phyloP scores from a whole-genome alignment of 129 eudicot species.

The Saussurea involucrata region DNA sequence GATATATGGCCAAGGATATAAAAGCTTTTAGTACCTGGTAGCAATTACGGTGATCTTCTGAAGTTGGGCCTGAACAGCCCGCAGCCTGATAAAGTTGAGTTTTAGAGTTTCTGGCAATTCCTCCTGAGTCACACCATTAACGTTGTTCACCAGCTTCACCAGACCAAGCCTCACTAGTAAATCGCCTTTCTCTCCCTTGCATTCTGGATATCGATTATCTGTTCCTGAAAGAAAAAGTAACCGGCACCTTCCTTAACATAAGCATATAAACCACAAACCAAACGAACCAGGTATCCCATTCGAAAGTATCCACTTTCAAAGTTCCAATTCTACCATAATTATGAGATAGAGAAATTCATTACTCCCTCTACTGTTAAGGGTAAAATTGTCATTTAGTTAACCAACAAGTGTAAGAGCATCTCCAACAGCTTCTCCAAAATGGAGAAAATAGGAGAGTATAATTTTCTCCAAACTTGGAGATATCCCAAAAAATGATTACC shows the following conservation, averaged over 20 bases:
- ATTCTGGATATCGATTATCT: constrained; percentile 42
- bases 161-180: constrained; percentile 73
- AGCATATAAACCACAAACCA: background rate
- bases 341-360: background rate
- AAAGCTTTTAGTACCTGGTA: constrained; percentile 47
- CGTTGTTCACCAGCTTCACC: constrained; percentile 60
- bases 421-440: too few species aligned
- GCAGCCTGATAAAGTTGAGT: constrained; percentile 50
- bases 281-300: background rate
- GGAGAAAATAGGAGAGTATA: too few species aligned
- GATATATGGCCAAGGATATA: background rate
- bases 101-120: constrained; percentile 72
- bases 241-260: background rate
- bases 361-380: background rate
- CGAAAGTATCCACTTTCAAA: background rate
- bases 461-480: too few species aligned
- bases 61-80: constrained; percentile 61
- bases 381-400: background rate
- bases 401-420: too few species aligned
- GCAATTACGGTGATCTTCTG: constrained; percentile 82
- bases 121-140: constrained; percentile 54
- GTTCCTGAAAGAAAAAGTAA: constrained; percentile 17
- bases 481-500: too few species aligned
- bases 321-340: background rate
- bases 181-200: constrained; percentile 80